Evolutionary conservation across 1,284 basidiomycete species (phyloP), one percentile per base, ranked within the genome.

Genomic region (Malassezia psittaci): DNA sequence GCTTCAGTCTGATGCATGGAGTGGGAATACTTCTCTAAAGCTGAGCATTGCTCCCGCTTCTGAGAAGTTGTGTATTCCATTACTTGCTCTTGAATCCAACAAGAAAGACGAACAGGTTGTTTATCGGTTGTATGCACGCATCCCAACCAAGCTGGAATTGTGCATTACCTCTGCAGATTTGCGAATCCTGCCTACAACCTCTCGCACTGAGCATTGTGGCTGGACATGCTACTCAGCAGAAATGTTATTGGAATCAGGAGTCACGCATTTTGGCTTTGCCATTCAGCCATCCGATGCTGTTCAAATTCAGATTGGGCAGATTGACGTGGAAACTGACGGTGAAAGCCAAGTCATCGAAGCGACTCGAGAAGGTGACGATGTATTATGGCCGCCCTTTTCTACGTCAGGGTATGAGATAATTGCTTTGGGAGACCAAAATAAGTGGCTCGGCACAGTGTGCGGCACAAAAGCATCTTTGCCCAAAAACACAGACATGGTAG

Each of bases 331-430:
- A n/a, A 16, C 18, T 11, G 18, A 16, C n/a, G n/a, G 21, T 12
- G 43, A n/a, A 11, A 16, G 40, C 19, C 42, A 55, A 7, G 29
- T 50, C 7, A 38, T 50, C 32, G 51, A 48, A 10, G 46, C 51
- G 9, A 50, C 33, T 35, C 43, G 44, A 19, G 18, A 33, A 29
- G 35, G 39, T n/a, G 45, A 38, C 3, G 11, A 45, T 10, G 40
- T 55, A 10, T 21, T n/a, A 42, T 62, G 60, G 60, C 39, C 49
- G 9, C 57, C 59, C 24, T 56, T 59, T 24, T 48, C 51, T 1
- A 53, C 60, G 1, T 16, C 40, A 3, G 51, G 32, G 18, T 59
- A 62, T 35, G 57, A 59, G 33, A 9, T 59, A 15, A 54, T 59
- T 42, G 9, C 38, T 16, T 15, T 52, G 11, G 39, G 33, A n/a